These are phyloP conservation scores for Comarum palustre DNA, from an alignment of 306 rosid genomes.

Conservation along the genomic window DNA sequence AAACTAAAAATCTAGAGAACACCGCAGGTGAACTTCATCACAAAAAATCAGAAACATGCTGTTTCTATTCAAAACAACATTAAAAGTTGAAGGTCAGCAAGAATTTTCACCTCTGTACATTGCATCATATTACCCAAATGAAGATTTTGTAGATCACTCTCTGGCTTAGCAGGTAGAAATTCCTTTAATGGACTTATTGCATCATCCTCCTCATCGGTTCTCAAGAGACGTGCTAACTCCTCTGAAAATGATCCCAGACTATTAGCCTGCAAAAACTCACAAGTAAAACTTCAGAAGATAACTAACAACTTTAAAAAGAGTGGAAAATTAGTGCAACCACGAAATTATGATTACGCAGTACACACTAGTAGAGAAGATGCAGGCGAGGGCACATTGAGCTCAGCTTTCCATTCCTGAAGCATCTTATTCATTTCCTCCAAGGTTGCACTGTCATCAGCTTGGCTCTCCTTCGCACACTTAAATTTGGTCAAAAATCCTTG, in stretches of 20 bases:
- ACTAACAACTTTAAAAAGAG: not conserved
- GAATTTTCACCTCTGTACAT: constrained; percentile 52
- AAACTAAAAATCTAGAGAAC: not conserved
- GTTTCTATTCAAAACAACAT: not conserved
- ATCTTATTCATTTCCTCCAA: constrained; percentile 87
- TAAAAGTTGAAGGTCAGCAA: not conserved
- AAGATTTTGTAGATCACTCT: constrained; percentile 57
- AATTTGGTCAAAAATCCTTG: constrained; percentile 69
- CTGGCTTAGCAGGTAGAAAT: constrained; percentile 45
- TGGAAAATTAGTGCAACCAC: not conserved
- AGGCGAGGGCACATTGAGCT: constrained; percentile 89
- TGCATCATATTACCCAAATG: constrained; percentile 45
- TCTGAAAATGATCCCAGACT: constrained; percentile 87
- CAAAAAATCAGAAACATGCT: not conserved
- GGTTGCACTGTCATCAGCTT: constrained; percentile 54
- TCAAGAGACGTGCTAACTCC: constrained; percentile 71
- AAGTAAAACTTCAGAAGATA: not conserved
- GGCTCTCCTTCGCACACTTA: constrained; percentile 84
- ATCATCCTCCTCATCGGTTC: constrained; percentile 94
- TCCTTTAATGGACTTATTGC: constrained; percentile 84
- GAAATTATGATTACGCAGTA: not conserved
- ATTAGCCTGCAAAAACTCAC: constrained; percentile 48
- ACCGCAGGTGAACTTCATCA: not conserved
- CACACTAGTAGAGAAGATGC: constrained; percentile 63
- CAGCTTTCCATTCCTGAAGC: constrained; percentile 95